Evolutionary conservation across 2,329 filamentous ascomycete genomes (phyloP).

Genomic region (Aphanocladium album): DNA sequence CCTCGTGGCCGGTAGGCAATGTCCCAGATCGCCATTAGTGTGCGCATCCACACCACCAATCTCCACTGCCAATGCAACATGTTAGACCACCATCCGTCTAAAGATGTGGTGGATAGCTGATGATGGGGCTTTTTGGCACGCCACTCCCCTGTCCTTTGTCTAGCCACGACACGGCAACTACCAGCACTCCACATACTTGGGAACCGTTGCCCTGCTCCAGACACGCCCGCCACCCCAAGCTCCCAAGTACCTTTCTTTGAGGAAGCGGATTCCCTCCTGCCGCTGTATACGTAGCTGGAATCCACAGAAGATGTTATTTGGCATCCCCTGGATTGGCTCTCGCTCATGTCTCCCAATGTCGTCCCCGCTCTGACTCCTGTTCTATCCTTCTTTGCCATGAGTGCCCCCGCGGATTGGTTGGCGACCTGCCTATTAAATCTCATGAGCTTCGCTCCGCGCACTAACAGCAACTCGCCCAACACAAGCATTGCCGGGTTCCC

Average conservation of each 20-base stretch:
- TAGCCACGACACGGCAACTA: conserved; percentile 10
- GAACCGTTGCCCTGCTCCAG: conserved; percentile 10
- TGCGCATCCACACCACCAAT: conserved; percentile 2
- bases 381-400: neutral
- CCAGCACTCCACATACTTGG: conserved; percentile 5
- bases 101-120: conserved; percentile 1
- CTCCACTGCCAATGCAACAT: neutral
- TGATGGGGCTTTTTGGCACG: neutral
- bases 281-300: neutral
- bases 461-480: neutral
- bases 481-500: neutral
- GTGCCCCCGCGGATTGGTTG: neutral
- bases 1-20: conserved; percentile 9
- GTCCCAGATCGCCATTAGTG: conserved; percentile 13
- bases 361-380: neutral
- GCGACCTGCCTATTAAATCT: neutral
- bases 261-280: neutral
- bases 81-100: neutral
- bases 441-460: neutral
- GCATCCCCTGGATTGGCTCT: neutral
- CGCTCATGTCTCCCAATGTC: neutral
- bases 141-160: neutral
- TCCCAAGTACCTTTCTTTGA: neutral
- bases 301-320: neutral
- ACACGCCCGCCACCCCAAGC: neutral